phyloP scores from a whole-genome alignment of 768 basidiomycete genomes.

The Nevesoporus exiguus region DNA sequence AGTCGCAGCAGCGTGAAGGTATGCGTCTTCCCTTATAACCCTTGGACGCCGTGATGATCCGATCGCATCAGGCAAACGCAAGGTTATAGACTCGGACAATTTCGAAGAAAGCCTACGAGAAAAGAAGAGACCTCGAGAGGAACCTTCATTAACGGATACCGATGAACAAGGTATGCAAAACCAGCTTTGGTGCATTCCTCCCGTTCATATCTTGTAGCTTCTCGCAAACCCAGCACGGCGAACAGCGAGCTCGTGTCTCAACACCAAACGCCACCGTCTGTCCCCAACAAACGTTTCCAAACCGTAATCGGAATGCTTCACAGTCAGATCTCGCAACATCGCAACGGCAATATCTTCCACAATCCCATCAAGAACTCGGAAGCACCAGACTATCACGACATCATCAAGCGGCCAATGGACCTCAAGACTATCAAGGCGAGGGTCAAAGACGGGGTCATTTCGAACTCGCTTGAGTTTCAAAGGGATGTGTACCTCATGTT shows the following conservation, averaged over 20 bases:
- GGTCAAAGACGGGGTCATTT: slow-evolving; percentile 79
- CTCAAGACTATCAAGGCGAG: slow-evolving; percentile 87
- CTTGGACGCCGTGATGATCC: background rate
- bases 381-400: slow-evolving; percentile 88
- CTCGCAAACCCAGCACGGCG: slow-evolving; percentile 18
- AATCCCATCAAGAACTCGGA: slow-evolving; percentile 86
- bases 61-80: slow-evolving; percentile 24
- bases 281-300: slow-evolving; percentile 69
- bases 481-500: slow-evolving; percentile 92
- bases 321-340: slow-evolving; percentile 77
- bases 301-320: slow-evolving; percentile 79
- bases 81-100: slow-evolving; percentile 21
- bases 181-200: background rate
- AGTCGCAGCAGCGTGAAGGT: slow-evolving; percentile 24
- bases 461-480: slow-evolving; percentile 82
- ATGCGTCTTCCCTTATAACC: background rate
- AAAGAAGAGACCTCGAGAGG: slow-evolving; percentile 29
- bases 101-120: slow-evolving; percentile 24
- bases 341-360: slow-evolving; percentile 87
- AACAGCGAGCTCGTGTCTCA: slow-evolving; percentile 15
- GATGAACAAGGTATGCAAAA: slow-evolving; percentile 43
- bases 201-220: slow-evolving; percentile 13
- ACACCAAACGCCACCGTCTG: slow-evolving; percentile 20
- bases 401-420: slow-evolving; percentile 94
- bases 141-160: slow-evolving; percentile 20